Conservation (phyloP, 805 yeast species). For the Limtongozyma cylindracea region DNA sequence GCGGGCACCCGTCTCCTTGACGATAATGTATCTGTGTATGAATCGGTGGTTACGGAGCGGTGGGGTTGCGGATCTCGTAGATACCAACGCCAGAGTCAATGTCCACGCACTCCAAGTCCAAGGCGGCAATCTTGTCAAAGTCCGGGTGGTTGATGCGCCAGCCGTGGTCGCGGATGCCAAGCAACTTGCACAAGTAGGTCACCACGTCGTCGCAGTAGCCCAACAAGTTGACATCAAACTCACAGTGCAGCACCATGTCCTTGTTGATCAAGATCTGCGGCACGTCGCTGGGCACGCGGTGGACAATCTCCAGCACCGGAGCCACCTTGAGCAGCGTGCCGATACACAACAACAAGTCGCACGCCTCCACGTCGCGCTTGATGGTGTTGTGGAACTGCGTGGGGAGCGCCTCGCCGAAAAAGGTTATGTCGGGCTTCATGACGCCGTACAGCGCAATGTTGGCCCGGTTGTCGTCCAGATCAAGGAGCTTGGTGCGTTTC, state of each 20-base stretch:
- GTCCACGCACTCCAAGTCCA: too few species aligned
- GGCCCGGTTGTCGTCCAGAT: conserved; percentile 7
- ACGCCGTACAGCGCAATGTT: conserved; percentile 49
- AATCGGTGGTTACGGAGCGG: too few species aligned
- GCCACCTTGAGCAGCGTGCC: conserved; percentile 87
- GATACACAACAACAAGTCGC: conserved; percentile 64
- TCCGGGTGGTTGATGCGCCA: too few species aligned
- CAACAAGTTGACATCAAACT: conserved; percentile 51
- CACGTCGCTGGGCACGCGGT: conserved; percentile 37
- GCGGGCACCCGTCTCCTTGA: too few species aligned
- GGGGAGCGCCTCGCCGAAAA: conserved; percentile 74
- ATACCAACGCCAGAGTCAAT: too few species aligned
- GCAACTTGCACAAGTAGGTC: conserved; percentile 18
- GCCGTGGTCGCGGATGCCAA: too few species aligned
- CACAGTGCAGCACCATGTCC: conserved; percentile 51
- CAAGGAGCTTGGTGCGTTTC: conserved; percentile 10
- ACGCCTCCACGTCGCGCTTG: conserved; percentile 29
- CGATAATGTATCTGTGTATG: too few species aligned
- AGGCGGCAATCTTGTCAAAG: too few species aligned
- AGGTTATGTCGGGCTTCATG: conserved; percentile 80
- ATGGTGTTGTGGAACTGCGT: conserved; percentile 32
- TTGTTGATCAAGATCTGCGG: conserved; percentile 67
- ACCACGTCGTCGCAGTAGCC: conserved; percentile 77
- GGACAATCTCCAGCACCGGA: conserved; percentile 77
- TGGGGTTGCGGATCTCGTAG: too few species aligned